Evolutionary conservation across 2,329 filamentous ascomycete species (phyloP).

Genomic region (Apiospora kogelbergensis): DNA sequence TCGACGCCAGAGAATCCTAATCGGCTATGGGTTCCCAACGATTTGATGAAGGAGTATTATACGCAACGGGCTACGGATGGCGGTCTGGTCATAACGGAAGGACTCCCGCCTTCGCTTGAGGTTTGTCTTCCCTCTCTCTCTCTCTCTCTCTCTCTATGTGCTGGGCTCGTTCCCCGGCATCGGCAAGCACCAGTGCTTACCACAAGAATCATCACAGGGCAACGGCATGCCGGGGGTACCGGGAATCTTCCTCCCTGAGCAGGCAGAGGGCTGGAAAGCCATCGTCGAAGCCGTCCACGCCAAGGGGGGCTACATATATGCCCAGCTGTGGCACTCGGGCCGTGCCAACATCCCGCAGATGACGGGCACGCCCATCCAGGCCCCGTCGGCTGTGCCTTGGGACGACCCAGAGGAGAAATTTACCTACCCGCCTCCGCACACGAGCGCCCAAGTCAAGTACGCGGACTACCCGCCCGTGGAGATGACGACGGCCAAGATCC

Average conservation of each 20-base stretch:
- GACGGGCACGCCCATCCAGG: conserved; percentile 16
- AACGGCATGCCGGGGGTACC: conserved; percentile 44
- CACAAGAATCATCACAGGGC: not conserved
- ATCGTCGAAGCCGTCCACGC: conserved; percentile 59
- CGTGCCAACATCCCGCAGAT: conserved; percentile 33
- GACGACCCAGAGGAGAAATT: conserved; percentile 21
- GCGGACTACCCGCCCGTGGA: conserved; percentile 37
- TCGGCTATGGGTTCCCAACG: conserved; percentile 46
- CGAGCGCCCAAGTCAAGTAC: conserved; percentile 15
- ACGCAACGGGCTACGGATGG: conserved; percentile 39
- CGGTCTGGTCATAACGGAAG: conserved; percentile 44
- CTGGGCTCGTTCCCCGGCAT: no score
- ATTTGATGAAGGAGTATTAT: conserved; percentile 43
- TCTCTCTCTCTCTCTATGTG: not conserved
- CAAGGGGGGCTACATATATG: conserved; percentile 56
- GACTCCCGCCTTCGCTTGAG: conserved; percentile 46
- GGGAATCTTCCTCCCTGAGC: conserved; percentile 52
- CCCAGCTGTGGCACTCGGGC: conserved; percentile 62
- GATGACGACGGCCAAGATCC: conserved; percentile 34
- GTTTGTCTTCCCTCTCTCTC: conserved; percentile 11
- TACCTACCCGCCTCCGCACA: conserved; percentile 19
- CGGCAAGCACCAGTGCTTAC: not conserved
- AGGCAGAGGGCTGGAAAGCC: conserved; percentile 56
- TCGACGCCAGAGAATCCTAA: conserved; percentile 49
- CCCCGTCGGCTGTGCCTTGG: conserved; percentile 17